A percentile compares a stretch with the other conserved stretches of the same genome.
These are phyloP conservation scores for Verticillium isaacii DNA, from an alignment of 2,329 filamentous ascomycete genomes.

Conservation along the genomic window DNA sequence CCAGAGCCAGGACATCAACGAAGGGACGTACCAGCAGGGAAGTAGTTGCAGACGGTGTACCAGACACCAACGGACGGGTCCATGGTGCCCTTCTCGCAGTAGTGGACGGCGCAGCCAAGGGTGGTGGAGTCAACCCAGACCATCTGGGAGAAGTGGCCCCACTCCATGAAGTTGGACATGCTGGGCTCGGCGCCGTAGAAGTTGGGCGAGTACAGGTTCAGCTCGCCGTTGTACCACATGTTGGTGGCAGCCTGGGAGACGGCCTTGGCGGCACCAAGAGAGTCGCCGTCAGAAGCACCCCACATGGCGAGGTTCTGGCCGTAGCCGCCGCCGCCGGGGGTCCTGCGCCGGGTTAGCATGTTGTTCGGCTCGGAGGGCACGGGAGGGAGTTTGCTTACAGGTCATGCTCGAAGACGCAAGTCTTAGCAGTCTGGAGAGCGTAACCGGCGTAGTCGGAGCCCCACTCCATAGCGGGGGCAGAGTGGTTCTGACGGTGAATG, in stretches of 20 bases:
- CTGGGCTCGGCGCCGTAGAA: constrained; percentile 58
- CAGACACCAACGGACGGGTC: constrained; percentile 47
- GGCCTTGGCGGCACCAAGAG: constrained; percentile 47
- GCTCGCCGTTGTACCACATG: constrained; percentile 85
- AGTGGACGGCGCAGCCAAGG: constrained; percentile 60
- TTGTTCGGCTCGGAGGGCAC: background rate
- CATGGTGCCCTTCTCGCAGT: constrained; percentile 53
- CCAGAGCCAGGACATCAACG: background rate
- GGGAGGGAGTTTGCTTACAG: constrained; percentile 47
- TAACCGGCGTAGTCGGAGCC: constrained; percentile 56
- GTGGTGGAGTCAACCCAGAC: constrained; percentile 33
- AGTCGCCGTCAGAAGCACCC: constrained; percentile 31
- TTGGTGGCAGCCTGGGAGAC: constrained; percentile 68
- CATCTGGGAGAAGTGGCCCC: constrained; percentile 51
- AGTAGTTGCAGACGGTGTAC: constrained; percentile 90
- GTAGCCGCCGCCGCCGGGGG: constrained; percentile 59
- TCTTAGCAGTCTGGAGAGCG: constrained; percentile 58
- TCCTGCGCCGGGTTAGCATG: constrained; percentile 25
- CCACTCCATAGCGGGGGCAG: constrained; percentile 61
- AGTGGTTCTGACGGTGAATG: constrained; percentile 79
- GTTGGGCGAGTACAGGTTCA: constrained; percentile 46
- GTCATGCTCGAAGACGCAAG: constrained; percentile 71
- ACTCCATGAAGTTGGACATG: constrained; percentile 57
- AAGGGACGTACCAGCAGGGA: constrained; percentile 58
- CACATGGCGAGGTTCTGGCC: constrained; percentile 88